phyloP scores from a whole-genome alignment of 371 early-diverging fungal genomes.

The Actinomortierella ambigua region DNA sequence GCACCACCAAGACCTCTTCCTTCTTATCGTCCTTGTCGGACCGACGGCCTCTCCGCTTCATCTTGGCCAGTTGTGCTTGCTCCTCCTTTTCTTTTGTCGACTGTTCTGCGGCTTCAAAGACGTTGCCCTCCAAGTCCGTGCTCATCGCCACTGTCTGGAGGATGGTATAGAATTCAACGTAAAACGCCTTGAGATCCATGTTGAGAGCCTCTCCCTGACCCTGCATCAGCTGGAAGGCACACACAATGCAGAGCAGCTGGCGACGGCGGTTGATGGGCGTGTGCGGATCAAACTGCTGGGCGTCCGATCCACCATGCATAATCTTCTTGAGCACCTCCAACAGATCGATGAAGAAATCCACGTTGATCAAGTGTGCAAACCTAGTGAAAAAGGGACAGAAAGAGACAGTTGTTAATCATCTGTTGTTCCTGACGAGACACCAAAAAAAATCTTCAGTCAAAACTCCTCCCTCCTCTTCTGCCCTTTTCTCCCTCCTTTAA shows the following conservation, averaged over 20 bases:
- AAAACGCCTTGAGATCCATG: conserved; percentile 88
- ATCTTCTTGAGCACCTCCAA: conserved; percentile 82
- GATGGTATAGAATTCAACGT: conserved; percentile 77
- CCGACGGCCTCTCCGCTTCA: conserved; percentile 25
- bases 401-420: conserved; percentile 1
- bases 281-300: conserved; percentile 45
- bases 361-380: conserved; percentile 92
- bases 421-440: too few species aligned
- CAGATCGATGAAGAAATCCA: conserved; percentile 94
- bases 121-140: conserved; percentile 62
- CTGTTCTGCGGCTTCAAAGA: conserved; percentile 38
- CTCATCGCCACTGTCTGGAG: conserved; percentile 73
- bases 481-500: too few species aligned
- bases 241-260: conserved; percentile 84
- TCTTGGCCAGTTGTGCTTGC: conserved; percentile 29
- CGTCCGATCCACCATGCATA: conserved; percentile 56
- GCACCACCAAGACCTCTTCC: conserved; percentile 28
- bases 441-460: neutral
- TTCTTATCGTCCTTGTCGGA: conserved; percentile 15
- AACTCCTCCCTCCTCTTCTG: too few species aligned
- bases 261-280: conserved; percentile 54
- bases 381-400: conserved; percentile 29
- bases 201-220: conserved; percentile 89
- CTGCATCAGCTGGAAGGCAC: conserved; percentile 83
- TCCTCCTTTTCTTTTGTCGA: conserved; percentile 39